Conservation (phyloP, 2,329 filamentous ascomycete genomes). For the Cryphonectria carpinicola region DNA sequence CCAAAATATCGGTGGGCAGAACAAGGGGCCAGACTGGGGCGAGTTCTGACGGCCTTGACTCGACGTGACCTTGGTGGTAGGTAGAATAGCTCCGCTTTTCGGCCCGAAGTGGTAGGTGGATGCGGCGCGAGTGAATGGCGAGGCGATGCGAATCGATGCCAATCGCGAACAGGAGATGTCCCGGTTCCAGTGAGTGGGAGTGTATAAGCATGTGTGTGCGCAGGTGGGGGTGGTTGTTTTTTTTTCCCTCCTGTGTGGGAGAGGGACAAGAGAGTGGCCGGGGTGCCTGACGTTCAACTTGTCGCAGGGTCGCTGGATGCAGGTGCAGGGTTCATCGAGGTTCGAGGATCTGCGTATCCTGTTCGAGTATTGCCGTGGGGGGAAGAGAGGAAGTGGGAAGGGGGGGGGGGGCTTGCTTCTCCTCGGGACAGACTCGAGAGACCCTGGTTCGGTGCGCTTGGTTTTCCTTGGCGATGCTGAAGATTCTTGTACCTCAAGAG, state of each 20-base stretch:
- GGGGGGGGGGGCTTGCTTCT: neutral
- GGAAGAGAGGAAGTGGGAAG: too few relatives aligned
- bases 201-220: neutral
- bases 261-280: neutral
- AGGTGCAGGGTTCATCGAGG: conserved; percentile 12
- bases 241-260: neutral
- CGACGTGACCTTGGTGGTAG: neutral
- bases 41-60: conserved; percentile 9
- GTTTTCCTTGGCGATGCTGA: neutral
- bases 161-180: neutral
- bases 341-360: conserved; percentile 7
- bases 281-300: conserved; percentile 14
- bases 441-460: neutral
- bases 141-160: conserved; percentile 7
- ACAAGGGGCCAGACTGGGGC: neutral
- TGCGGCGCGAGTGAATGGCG: conserved; percentile 7
- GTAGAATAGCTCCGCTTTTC: conserved; percentile 12
- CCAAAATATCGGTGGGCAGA: neutral
- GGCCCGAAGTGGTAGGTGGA: conserved; percentile 13
- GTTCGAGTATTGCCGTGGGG: neutral
- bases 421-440: neutral
- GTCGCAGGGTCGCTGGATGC: conserved; percentile 9
- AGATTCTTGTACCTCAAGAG: neutral
- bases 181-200: neutral
- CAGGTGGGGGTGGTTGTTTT: neutral